Percentiles rank a stretch among this genome's conserved stretches.
Conservation (phyloP, 306 rosid genomes). For the Lagenaria siceraria region DNA sequence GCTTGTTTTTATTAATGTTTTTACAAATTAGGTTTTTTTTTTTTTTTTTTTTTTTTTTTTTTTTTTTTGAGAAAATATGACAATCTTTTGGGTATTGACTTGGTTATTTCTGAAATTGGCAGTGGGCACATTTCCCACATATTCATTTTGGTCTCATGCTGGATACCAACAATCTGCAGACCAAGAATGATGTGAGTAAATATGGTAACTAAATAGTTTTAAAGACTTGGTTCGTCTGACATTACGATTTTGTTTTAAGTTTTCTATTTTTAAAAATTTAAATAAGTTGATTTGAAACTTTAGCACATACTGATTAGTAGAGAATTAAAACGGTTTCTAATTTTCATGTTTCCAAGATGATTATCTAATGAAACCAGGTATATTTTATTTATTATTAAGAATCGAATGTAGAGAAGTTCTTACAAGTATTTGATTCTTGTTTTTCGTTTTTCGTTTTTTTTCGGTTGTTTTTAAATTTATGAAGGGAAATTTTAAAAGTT, state of each 20-base stretch:
- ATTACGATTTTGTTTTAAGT: not conserved
- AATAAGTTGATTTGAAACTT: too few species aligned
- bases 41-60: not conserved
- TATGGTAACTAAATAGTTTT: not conserved
- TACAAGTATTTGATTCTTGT: too few species aligned
- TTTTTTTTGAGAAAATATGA: not conserved
- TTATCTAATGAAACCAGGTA: not conserved
- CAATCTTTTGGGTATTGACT: conserved; percentile 2
- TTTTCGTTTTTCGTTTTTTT: too few species aligned
- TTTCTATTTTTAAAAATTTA: not conserved
- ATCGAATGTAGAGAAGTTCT: too few species aligned
- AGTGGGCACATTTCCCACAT: conserved; percentile 99
- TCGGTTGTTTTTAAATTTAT: too few species aligned
- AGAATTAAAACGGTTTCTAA: not conserved
- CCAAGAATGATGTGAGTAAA: conserved; percentile 51
- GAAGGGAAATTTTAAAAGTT: not conserved
- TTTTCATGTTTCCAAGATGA: too few species aligned
- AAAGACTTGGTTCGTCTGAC: not conserved
- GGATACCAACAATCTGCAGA: conserved; percentile 74
- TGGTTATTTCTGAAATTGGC: not conserved
- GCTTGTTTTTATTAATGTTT: not conserved
- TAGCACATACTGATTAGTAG: too few species aligned
- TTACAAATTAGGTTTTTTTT: not conserved
- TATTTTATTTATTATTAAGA: too few species aligned
- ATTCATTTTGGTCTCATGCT: conserved; percentile 93